Conservation (phyloP, 768 basidiomycete species). For the Phylloporus scabripes region DNA sequence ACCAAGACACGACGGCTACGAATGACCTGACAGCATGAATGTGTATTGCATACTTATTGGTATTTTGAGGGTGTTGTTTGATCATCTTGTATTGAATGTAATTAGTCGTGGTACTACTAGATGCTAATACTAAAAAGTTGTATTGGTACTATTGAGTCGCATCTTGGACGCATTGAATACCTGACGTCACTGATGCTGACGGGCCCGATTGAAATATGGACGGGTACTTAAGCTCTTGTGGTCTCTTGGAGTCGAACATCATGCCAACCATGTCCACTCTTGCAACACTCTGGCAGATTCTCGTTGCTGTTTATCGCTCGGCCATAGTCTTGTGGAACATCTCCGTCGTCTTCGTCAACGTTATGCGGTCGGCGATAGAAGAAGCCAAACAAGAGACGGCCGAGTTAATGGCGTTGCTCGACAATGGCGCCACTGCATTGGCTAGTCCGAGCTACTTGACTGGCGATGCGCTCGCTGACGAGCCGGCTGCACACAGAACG, state of each 20-base stretch:
- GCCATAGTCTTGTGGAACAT: slow-evolving; percentile 11
- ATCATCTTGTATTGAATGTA: background rate
- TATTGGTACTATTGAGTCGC: background rate
- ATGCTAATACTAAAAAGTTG: background rate
- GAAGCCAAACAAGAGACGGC: slow-evolving; percentile 17
- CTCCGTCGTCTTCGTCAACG: slow-evolving; percentile 6
- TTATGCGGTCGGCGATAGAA: slow-evolving; percentile 5
- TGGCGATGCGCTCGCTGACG: background rate
- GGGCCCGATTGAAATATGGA: background rate
- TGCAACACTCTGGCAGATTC: background rate
- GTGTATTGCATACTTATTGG: background rate
- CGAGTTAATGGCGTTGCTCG: slow-evolving; percentile 14
- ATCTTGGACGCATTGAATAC: background rate
- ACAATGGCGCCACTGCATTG: background rate
- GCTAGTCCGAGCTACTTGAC: background rate
- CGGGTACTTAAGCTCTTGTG: background rate
- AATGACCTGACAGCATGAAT: background rate
- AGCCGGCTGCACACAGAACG: background rate
- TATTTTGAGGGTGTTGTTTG: background rate
- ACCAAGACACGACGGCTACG: background rate
- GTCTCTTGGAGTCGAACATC: background rate
- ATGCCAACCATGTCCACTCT: slow-evolving; percentile 9
- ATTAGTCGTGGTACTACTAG: background rate
- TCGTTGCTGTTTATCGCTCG: slow-evolving; percentile 6
- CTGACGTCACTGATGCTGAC: background rate